These are phyloP conservation scores for Alternaria arborescens DNA, from an alignment of 2,329 filamentous ascomycete genomes.

Conservation along the genomic window DNA sequence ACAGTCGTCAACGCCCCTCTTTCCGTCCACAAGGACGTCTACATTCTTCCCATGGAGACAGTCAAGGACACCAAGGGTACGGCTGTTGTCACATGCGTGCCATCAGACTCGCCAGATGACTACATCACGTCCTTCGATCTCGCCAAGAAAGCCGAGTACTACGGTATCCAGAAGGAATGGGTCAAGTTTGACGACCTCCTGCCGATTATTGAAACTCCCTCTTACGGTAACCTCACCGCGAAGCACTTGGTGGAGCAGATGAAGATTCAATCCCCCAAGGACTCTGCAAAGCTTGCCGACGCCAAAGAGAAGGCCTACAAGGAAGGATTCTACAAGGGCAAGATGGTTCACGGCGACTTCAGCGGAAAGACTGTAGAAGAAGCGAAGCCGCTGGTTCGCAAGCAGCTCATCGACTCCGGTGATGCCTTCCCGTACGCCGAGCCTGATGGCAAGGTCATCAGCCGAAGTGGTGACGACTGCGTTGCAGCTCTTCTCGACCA, in stretches of 20 bases:
- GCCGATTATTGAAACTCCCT: slow-evolving; percentile 79
- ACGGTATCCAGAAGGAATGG: slow-evolving; percentile 97
- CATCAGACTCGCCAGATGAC: slow-evolving; percentile 95
- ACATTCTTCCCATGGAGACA: slow-evolving; percentile 93
- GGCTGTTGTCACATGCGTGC: slow-evolving; percentile 93
- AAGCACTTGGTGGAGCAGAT: slow-evolving; percentile 85
- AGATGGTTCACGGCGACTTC: slow-evolving; percentile 86
- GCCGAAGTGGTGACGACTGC: slow-evolving; percentile 89
- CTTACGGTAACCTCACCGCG: slow-evolving; percentile 85
- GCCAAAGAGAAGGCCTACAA: slow-evolving; percentile 98
- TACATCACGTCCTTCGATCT: slow-evolving; percentile 89
- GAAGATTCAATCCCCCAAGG: slow-evolving; percentile 97
- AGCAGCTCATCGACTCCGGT: slow-evolving; percentile 77
- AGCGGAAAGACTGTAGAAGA: slow-evolving; percentile 85
- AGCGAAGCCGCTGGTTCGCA: slow-evolving; percentile 84
- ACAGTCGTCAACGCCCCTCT: slow-evolving; percentile 90
- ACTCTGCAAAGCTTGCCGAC: slow-evolving; percentile 86
- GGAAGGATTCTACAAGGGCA: slow-evolving; percentile 96
- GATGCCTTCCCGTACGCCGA: slow-evolving; percentile 93
- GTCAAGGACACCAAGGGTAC: slow-evolving; percentile 94
- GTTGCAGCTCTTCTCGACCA: slow-evolving; percentile 93
- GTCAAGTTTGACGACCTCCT: slow-evolving; percentile 82
- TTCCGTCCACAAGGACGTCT: slow-evolving; percentile 79
- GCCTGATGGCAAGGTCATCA: slow-evolving; percentile 87
- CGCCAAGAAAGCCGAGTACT: slow-evolving; percentile 90